phyloP scores from a whole-genome alignment of 345 rosid genomes.

The Hibiscus mutabilis region DNA sequence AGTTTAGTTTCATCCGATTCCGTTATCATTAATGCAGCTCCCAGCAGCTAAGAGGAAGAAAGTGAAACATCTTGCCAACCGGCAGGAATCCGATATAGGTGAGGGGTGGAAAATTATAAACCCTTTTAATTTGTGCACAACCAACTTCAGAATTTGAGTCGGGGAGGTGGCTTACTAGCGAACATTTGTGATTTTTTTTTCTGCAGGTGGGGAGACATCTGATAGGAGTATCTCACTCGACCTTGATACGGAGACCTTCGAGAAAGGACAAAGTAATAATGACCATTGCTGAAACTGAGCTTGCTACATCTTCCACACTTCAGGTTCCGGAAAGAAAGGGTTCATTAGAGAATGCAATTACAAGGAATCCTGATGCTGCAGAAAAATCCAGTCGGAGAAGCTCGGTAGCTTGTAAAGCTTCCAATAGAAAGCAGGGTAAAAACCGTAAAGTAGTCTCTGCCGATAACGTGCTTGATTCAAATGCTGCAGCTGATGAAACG shows the following conservation, averaged over 20 bases:
- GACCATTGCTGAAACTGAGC: constrained; percentile 11
- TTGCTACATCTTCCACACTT: not conserved
- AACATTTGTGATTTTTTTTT: constrained; percentile 5
- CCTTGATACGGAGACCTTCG: constrained; percentile 19
- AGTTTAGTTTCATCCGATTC: not conserved
- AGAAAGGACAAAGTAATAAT: constrained; percentile 14
- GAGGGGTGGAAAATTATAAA: constrained; percentile 2
- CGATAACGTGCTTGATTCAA: constrained; percentile 9
- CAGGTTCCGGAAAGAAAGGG: constrained; percentile 18
- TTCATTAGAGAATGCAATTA: constrained; percentile 12
- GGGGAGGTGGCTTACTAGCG: not conserved
- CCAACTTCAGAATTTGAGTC: not conserved
- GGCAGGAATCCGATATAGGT: not conserved
- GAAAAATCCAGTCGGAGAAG: constrained; percentile 13
- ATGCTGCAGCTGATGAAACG: constrained; percentile 17
- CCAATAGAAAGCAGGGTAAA: constrained; percentile 8
- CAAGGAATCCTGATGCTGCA: constrained; percentile 6
- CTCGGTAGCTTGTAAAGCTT: constrained; percentile 10
- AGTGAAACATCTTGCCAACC: constrained; percentile 1
- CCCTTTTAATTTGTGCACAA: not conserved
- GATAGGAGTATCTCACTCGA: constrained; percentile 16
- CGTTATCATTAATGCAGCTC: constrained; percentile 3
- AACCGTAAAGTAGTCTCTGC: not conserved
- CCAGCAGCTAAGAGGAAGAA: constrained; percentile 7
- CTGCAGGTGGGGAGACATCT: constrained; percentile 26